A percentile compares a stretch with the other conserved stretches of the same genome.
Conservation (phyloP, 83 land plant species). For the Picea engelmannii region DNA sequence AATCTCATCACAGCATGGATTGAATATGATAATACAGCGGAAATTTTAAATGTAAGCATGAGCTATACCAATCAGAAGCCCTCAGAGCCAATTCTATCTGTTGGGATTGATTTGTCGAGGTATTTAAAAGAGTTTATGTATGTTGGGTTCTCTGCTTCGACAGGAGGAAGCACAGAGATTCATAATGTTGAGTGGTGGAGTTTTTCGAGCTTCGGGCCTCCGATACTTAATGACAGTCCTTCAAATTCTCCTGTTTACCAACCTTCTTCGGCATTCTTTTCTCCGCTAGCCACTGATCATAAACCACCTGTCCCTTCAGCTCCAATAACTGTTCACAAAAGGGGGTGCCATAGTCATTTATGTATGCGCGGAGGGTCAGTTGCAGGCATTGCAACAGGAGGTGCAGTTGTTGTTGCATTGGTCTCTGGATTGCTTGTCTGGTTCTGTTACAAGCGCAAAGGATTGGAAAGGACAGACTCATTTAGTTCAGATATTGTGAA, state of each 20-base stretch:
- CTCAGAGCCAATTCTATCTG: conserved; percentile 35
- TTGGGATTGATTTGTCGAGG: conserved; percentile 34
- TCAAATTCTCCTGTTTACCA: background rate
- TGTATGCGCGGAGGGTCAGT: conserved; percentile 31
- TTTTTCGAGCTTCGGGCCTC: conserved; percentile 46
- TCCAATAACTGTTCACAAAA: background rate
- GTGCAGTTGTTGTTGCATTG: conserved; percentile 35
- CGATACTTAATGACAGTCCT: conserved; percentile 3
- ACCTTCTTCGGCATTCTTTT: conserved; percentile 6
- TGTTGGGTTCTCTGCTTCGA: conserved; percentile 66
- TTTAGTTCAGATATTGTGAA: conserved; percentile 38
- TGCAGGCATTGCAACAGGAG: conserved; percentile 45
- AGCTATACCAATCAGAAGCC: conserved; percentile 62
- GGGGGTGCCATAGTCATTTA: conserved; percentile 27
- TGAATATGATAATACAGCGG: conserved; percentile 48
- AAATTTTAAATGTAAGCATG: conserved; percentile 45
- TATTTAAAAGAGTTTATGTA: conserved; percentile 37
- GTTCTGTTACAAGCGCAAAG: conserved; percentile 20
- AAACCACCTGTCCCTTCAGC: conserved; percentile 16
- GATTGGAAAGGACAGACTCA: conserved; percentile 15
- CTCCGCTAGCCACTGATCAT: conserved; percentile 25
- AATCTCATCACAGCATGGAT: conserved; percentile 68
- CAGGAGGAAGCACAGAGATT: conserved; percentile 54
- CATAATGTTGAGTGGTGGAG: conserved; percentile 59
- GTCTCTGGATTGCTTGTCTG: conserved; percentile 13